Conservation (phyloP, 2,329 filamentous ascomycete species). For the Stachybotrys elegans region DNA sequence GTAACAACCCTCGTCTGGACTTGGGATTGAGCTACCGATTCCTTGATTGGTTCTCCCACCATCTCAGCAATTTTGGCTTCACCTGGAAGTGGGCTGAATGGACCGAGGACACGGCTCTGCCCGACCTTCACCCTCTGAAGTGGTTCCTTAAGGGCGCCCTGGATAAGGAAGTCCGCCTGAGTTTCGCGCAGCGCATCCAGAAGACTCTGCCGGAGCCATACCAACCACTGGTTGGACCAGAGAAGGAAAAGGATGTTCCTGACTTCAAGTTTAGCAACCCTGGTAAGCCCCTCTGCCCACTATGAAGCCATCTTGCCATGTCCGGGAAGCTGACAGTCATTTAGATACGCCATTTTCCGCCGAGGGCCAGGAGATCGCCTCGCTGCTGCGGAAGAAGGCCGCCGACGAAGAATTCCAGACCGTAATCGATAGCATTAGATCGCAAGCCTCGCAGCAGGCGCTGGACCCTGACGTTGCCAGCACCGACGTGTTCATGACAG, state of each 20-base stretch:
- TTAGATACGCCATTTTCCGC: constrained; percentile 73
- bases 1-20: constrained; percentile 76
- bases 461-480: constrained; percentile 79
- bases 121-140: constrained; percentile 78
- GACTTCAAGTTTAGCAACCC: constrained; percentile 85
- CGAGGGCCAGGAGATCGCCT: constrained; percentile 78
- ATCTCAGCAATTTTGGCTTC: constrained; percentile 97
- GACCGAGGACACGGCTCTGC: constrained; percentile 77
- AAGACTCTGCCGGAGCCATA: constrained; percentile 86
- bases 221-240: constrained; percentile 71
- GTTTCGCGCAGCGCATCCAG: constrained; percentile 93
- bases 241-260: constrained; percentile 92
- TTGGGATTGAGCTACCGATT: constrained; percentile 83
- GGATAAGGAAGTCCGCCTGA: constrained; percentile 95
- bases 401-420: constrained; percentile 81
- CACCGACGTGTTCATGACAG: constrained; percentile 89
- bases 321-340: too few species aligned
- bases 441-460: constrained; percentile 65
- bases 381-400: constrained; percentile 77
- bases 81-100: constrained; percentile 99
- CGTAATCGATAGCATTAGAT: constrained; percentile 74
- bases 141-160: constrained; percentile 87
- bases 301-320: too few species aligned
- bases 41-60: constrained; percentile 96
- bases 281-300: constrained; percentile 56